Evolutionary conservation across 2,329 filamentous ascomycete genomes (phyloP), one percentile per base, ranked within the genome.

Genomic region (Beauveria pseudobassiana): DNA sequence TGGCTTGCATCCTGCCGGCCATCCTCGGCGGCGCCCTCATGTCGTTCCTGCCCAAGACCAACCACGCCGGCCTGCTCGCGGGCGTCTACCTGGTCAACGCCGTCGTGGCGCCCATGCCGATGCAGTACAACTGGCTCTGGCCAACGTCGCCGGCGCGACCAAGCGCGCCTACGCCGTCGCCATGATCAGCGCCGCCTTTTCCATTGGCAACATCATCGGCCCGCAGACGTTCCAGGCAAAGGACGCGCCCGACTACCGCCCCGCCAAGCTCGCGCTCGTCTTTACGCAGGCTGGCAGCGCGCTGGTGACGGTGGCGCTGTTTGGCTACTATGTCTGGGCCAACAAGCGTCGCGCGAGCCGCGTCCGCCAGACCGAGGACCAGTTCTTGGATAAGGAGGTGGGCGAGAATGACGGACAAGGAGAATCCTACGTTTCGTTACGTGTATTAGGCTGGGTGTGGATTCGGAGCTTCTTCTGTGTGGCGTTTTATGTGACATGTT

Each of bases 361-460:
- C 38, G 69, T 67, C 22, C 66, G 69, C 26, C 69, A 75, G 62
- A 71, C 67, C 18, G 76, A 81, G 65, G 78, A 77, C n/a, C 67
- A 68, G 3, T 77, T 72, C 64, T 68, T 78, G 72, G 68, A 70
- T 16, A 75, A 72, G 3, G 74, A 79, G 62, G 71, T 85, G 75
- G 78, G 72, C 72, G 34, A 75, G 78, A 22, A 70, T 82, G 73
- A 86, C 83, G 9, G 84, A 86, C 63, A 77, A 71, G 67, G 78
- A 86, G 72, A 86, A 87, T 66, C 78, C 76, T 66, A 77, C 75
- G 18, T 86, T 86, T 68, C 76, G 81, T 52, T 86, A 86, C 67
- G 73, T 73, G 2, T 78, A 78, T 52, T 78, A 71, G 24, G 12
- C 1, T 30, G 24, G 38, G 16, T 12, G 14, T 30, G 48, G 12